Evolutionary conservation across 257 asterid species (phyloP).

Genomic region (Jacaranda mimosifolia): DNA sequence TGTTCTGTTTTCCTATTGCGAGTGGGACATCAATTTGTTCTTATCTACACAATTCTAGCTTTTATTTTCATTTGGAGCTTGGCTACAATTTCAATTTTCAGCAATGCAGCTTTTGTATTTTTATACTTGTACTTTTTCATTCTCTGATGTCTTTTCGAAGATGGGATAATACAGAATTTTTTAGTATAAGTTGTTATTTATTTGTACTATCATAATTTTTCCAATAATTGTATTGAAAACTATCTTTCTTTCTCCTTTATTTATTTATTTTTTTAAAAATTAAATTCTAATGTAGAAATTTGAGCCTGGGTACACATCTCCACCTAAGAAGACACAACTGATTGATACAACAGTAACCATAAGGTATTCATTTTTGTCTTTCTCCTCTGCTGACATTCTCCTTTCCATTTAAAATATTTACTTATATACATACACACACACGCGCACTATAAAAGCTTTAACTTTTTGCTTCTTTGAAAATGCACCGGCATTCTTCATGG

Average conservation of each 20-base stretch:
- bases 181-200: constrained; percentile 12
- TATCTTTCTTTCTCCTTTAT: neutral
- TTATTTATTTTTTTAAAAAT: neutral
- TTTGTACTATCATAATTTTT: constrained; percentile 8
- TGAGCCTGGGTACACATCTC: constrained; percentile 81
- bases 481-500: constrained; percentile 39
- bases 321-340: constrained; percentile 56
- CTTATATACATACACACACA: neutral
- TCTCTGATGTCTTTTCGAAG: constrained; percentile 27
- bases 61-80: neutral
- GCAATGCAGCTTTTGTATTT: neutral
- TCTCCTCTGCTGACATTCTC: neutral
- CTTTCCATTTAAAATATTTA: neutral
- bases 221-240: constrained; percentile 27
- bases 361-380: constrained; percentile 54
- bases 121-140: constrained; percentile 14
- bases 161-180: constrained; percentile 11
- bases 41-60: constrained; percentile 35
- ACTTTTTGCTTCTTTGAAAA: constrained; percentile 22
- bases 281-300: constrained; percentile 64
- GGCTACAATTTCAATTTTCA: constrained; percentile 35
- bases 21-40: constrained; percentile 41
- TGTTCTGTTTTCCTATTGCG: constrained; percentile 11
- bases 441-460: neutral
- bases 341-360: constrained; percentile 59